These are phyloP conservation scores for Hymenotorrendiella dingleyae DNA, from an alignment of 2,329 filamentous ascomycete species.

Conservation along the genomic window DNA sequence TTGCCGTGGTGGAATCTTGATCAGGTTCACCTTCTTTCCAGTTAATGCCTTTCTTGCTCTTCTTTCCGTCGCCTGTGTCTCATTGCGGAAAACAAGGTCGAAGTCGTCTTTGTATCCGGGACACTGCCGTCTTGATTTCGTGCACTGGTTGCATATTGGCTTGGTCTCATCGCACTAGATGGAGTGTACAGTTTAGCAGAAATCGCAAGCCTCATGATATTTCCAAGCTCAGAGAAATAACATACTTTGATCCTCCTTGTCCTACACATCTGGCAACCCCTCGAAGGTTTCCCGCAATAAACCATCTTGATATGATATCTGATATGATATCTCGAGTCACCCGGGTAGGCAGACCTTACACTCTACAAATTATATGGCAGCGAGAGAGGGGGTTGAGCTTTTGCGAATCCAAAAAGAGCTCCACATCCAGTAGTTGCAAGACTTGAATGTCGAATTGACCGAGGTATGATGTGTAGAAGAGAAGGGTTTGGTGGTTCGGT, in stretches of 20 bases:
- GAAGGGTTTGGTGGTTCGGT: background rate
- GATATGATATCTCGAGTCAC: too few relatives aligned
- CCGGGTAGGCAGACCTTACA: too few relatives aligned
- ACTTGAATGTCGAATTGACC: too few relatives aligned
- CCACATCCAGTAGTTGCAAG: too few relatives aligned
- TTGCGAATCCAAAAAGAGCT: too few relatives aligned
- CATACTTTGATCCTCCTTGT: conserved; percentile 67
- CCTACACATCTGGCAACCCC: conserved; percentile 70
- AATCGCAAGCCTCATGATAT: background rate
- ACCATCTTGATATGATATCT: conserved; percentile 44
- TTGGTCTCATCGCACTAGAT: conserved; percentile 60
- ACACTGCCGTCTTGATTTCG: conserved; percentile 57
- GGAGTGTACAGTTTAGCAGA: conserved; percentile 17
- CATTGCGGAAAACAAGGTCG: conserved; percentile 66
- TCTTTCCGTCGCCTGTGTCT: conserved; percentile 61
- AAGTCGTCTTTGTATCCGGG: conserved; percentile 67
- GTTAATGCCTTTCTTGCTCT: conserved; percentile 51
- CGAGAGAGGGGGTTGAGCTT: too few relatives aligned
- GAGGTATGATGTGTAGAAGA: background rate
- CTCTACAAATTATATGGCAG: too few relatives aligned
- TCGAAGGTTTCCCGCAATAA: conserved; percentile 59
- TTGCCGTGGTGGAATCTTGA: conserved; percentile 11
- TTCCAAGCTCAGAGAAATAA: background rate
- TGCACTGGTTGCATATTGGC: conserved; percentile 59
- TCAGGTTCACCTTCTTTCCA: conserved; percentile 37